Conservation (phyloP, 2,329 filamentous ascomycete species). For the Penicillium sp. region DNA sequence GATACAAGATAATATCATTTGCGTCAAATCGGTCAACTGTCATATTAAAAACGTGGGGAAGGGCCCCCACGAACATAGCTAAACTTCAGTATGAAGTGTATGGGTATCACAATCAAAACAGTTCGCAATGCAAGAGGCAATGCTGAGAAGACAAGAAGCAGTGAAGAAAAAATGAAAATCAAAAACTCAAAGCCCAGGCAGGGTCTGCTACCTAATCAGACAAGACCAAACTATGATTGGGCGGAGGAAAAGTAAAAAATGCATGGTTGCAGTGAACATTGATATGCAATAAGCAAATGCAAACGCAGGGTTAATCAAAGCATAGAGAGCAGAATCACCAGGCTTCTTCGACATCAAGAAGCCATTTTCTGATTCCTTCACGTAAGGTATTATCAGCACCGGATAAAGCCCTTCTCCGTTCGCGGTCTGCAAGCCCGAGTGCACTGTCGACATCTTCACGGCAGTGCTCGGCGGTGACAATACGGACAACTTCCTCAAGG, state of each 20-base stretch:
- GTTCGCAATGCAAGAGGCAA: conserved; percentile 10
- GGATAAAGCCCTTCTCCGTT: conserved; percentile 34
- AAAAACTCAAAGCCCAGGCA: neutral
- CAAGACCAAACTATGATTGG: neutral
- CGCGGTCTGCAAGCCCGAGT: conserved; percentile 32
- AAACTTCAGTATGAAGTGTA: conserved; percentile 15
- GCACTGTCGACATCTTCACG: conserved; percentile 41
- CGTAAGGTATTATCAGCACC: conserved; percentile 53
- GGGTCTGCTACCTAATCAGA: neutral
- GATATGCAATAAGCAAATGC: conserved; percentile 5
- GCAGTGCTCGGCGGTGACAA: conserved; percentile 52
- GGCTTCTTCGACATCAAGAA: conserved; percentile 50
- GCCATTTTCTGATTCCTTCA: conserved; percentile 58
- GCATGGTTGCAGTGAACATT: neutral
- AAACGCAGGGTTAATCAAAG: neutral
- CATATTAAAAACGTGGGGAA: conserved; percentile 5
- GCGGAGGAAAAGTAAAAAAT: conserved; percentile 4
- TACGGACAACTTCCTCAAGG: conserved; percentile 56
- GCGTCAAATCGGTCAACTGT: conserved; percentile 3
- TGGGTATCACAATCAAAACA: conserved; percentile 27
- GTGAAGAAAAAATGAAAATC: neutral
- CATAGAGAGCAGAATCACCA: conserved; percentile 29
- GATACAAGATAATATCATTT: conserved; percentile 5
- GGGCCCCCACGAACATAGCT: conserved; percentile 2
- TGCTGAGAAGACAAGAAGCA: conserved; percentile 8